Evolutionary conservation across 2,329 filamentous ascomycete species (phyloP).

Genomic region (Aspergillus hiratsukae): DNA sequence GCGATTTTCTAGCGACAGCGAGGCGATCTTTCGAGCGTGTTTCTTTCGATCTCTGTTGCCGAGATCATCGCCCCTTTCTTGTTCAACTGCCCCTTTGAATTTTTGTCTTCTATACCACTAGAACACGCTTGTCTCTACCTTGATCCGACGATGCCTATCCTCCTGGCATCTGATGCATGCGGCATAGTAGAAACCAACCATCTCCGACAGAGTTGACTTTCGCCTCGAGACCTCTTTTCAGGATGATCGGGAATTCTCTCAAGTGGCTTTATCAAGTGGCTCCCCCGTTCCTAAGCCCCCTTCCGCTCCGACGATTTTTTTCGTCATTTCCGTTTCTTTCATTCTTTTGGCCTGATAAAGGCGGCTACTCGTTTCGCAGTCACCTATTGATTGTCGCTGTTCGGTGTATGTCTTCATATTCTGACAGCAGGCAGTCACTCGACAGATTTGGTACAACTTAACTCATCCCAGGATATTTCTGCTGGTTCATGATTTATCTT

Average conservation of each 20-base stretch:
- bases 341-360: neutral
- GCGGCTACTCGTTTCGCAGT: neutral
- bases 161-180: neutral
- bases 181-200: neutral
- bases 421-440: neutral
- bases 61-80: neutral
- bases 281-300: neutral
- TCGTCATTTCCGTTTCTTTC: neutral
- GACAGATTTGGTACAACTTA: neutral
- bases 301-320: neutral
- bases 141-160: neutral
- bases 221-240: neutral
- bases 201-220: neutral
- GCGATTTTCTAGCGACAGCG: neutral
- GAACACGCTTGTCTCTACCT: neutral
- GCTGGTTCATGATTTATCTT: neutral
- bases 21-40: neutral
- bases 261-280: neutral
- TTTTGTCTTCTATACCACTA: neutral
- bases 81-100: neutral
- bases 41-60: neutral
- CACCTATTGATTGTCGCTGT: neutral
- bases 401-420: neutral
- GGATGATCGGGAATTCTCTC: neutral
- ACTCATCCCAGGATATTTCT: neutral